Base-by-base conservation (phyloP, 2,329 filamentous ascomycete species). In the Beauveria caledonica region DNA sequence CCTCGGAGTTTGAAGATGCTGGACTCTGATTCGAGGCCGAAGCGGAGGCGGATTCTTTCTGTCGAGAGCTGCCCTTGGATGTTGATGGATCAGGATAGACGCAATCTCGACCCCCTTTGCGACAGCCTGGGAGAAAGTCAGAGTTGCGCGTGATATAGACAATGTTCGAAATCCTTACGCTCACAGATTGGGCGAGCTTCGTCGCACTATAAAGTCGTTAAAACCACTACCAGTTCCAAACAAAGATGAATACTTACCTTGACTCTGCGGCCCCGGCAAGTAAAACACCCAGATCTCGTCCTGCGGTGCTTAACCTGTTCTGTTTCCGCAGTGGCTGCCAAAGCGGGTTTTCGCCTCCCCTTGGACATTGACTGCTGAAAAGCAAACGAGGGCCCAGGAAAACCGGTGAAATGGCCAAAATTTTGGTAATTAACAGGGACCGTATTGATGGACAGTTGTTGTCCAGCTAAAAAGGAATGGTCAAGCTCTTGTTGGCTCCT, bases 211-310 rank as follows among this genome's bases (percentile, higher is more conserved):
- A 44, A 60, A n/a, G 29, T 39, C 19, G 46, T 67, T 62, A 68
- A 62, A 46, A 45, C 17, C 57, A 5, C 42, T 42, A 45, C 19
- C 15, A 8, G 5, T 19, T 7, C 6, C 10, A 13, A 6, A 11
- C 8, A 13, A 25, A 48, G 25, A 39, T 40, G 45, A 44, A n/a
- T 54, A 70, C 70, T 65, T 77, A 86, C 85, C 80, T 88, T 97
- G 56, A 97, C 92, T 72, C 94, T 85, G 66, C 94, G 84, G 68
- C 87, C 87, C 62, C 94, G 84, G 74, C 94, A 99, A 51, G 92
- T 97, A 65, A 80, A 97, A 76, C 94, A 99, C 29, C 94, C 94
- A 64, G 92, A 97, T 67, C 94, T 83, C 48, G 94, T 97, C 66
- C 94, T 86, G 63, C 92, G 88, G 72, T 97, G 93, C 74, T 97